These are phyloP conservation scores for Forsythia suspensa DNA, from an alignment of 257 asterid species.

Conservation along the genomic window DNA sequence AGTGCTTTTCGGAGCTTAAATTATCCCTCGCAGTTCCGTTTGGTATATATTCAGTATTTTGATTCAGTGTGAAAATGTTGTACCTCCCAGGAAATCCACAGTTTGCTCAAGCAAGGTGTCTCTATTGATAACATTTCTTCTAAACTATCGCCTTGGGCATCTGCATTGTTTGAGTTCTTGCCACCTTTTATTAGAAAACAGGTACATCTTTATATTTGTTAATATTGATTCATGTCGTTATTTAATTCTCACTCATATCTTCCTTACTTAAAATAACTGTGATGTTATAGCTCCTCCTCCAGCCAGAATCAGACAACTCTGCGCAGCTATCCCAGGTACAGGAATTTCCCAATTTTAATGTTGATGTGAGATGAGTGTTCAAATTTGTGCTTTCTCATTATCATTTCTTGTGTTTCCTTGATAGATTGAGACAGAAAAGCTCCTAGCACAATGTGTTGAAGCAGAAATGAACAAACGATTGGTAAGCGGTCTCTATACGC, in stretches of 20 bases:
- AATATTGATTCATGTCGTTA: neutral
- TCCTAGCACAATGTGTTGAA: conserved; percentile 94
- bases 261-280: conserved; percentile 27
- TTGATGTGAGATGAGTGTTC: neutral
- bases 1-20: neutral
- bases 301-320: conserved; percentile 96
- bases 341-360: conserved; percentile 16
- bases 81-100: conserved; percentile 78
- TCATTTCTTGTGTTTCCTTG: conserved; percentile 3
- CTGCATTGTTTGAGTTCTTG: conserved; percentile 84
- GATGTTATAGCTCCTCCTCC: conserved; percentile 67
- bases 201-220: conserved; percentile 38
- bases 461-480: conserved; percentile 80
- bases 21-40: neutral
- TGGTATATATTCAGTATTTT: neutral
- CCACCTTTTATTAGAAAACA: conserved; percentile 86
- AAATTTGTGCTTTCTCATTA: conserved; percentile 13
- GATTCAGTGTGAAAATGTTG: conserved; percentile 1
- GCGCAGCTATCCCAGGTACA: conserved; percentile 97
- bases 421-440: conserved; percentile 98
- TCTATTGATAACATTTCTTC: conserved; percentile 75
- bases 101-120: conserved; percentile 81
- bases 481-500: conserved; percentile 42
- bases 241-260: neutral
- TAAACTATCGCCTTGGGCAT: conserved; percentile 98